phyloP scores from a whole-genome alignment of 2,329 filamentous ascomycete genomes.

The Aspergillus aculeatus region DNA sequence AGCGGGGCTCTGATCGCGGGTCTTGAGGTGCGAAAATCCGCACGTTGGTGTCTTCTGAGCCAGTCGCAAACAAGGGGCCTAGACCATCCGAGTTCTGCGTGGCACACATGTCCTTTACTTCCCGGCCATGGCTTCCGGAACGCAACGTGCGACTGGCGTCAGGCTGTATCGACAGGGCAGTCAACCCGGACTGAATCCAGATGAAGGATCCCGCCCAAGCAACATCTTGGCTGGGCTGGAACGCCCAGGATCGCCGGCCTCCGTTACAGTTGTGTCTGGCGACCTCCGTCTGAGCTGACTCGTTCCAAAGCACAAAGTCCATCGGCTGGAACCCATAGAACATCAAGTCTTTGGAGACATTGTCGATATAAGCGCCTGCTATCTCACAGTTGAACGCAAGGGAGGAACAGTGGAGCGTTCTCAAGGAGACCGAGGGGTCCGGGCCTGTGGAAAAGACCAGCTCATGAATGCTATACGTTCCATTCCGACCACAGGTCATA shows the following conservation, averaged over 20 bases:
- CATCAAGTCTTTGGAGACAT: conserved; percentile 56
- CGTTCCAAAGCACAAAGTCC: conserved; percentile 79
- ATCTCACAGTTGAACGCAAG: conserved; percentile 74
- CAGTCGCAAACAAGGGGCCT: conserved; percentile 59
- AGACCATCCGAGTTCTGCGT: conserved; percentile 27
- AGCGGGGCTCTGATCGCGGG: conserved; percentile 13
- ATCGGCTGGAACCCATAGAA: conserved; percentile 80
- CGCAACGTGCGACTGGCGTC: conserved; percentile 55
- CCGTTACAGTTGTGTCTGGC: conserved; percentile 78
- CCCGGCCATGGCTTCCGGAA: conserved; percentile 76
- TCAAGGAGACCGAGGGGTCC: conserved; percentile 37
- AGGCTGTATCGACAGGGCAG: conserved; percentile 42
- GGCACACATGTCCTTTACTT: conserved; percentile 67
- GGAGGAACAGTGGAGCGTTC: conserved; percentile 64
- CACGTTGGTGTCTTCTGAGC: conserved; percentile 71
- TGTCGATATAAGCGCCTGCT: conserved; percentile 66
- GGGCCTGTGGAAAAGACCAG: conserved; percentile 18
- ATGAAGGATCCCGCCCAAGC: conserved; percentile 57
- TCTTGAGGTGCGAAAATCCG: conserved; percentile 57
- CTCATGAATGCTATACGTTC: conserved; percentile 67
- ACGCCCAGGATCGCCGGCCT: conserved; percentile 74
- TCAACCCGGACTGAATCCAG: conserved; percentile 70
- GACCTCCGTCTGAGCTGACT: conserved; percentile 66
- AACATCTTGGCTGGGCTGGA: conserved; percentile 31
- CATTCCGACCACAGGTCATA: conserved; percentile 73